phyloP scores from a whole-genome alignment of 2,329 filamentous ascomycete species.

The Pseudogymnoascus sp. region DNA sequence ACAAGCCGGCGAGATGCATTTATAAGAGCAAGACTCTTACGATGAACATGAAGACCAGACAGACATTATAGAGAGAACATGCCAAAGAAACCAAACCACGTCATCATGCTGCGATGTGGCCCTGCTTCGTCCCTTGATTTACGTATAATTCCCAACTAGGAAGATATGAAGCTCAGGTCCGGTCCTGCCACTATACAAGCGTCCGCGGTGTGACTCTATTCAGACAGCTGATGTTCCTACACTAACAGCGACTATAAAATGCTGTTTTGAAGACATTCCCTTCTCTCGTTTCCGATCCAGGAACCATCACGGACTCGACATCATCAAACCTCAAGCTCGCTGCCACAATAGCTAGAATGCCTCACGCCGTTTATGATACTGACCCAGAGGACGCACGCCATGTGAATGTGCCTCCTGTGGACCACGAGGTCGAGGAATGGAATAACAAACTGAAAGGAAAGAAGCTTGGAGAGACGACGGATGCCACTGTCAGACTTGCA shows the following conservation, averaged over 20 bases:
- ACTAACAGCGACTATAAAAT: not conserved
- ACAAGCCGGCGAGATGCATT: not conserved
- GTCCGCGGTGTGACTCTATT: not conserved
- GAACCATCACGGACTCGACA: not conserved
- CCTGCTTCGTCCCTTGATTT: not conserved
- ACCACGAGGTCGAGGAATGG: not conserved
- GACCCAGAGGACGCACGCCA: not conserved
- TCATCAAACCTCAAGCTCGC: not conserved
- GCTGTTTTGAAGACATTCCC: not conserved
- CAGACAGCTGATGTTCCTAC: not conserved
- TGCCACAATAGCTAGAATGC: not conserved
- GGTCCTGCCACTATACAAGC: not conserved
- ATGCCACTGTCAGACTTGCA: not conserved
- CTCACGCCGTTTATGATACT: not conserved
- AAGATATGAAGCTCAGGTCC: not conserved
- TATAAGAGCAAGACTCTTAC: not conserved
- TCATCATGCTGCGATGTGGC: not conserved
- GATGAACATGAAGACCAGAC: not conserved
- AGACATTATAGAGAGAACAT: not conserved
- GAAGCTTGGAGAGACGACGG: not conserved
- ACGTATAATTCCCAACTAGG: not conserved
- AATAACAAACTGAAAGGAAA: not conserved
- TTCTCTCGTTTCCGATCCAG: not conserved
- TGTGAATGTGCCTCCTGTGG: not conserved
- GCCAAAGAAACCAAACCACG: not conserved